These are phyloP conservation scores for Lodderomyces metapsilosis DNA, from an alignment of 1,139 yeast species.

Conservation along the genomic window DNA sequence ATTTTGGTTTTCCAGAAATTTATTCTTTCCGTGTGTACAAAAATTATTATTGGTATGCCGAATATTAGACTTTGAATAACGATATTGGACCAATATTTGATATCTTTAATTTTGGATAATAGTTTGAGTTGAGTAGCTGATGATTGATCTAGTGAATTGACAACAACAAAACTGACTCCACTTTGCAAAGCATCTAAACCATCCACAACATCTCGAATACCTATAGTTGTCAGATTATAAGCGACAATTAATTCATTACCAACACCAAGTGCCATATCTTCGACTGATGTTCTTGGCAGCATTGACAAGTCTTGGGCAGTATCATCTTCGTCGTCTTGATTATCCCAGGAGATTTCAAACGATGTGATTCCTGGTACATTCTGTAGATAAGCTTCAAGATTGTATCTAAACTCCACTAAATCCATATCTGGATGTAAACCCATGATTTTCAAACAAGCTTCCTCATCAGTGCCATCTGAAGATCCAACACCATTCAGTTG, in stretches of 20 bases:
- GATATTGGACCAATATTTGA: constrained; percentile 62
- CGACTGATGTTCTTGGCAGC: constrained; percentile 12
- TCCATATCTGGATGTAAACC: constrained; percentile 32
- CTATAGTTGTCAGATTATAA: constrained; percentile 46
- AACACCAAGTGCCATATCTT: constrained; percentile 13
- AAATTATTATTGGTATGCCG: constrained; percentile 63
- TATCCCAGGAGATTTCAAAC: not conserved
- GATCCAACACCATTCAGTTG: constrained; percentile 4
- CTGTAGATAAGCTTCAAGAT: constrained; percentile 38
- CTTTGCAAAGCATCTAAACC: constrained; percentile 29
- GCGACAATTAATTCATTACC: constrained; percentile 40
- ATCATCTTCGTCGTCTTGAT: constrained; percentile 6
- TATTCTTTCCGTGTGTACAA: constrained; percentile 50
- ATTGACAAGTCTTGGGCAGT: constrained; percentile 1
- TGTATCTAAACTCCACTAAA: constrained; percentile 31
- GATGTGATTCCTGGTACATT: constrained; percentile 29
- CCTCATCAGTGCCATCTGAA: constrained; percentile 28
- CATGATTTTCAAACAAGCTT: constrained; percentile 29
- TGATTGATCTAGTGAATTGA: constrained; percentile 44
- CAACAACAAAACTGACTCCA: constrained; percentile 37
- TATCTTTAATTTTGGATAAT: constrained; percentile 69
- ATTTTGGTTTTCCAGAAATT: constrained; percentile 25
- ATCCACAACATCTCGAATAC: constrained; percentile 57
- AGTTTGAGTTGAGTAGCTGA: constrained; percentile 65
- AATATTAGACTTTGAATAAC: constrained; percentile 50